A percentile compares a stretch with the other conserved stretches of the same genome.
phyloP scores from a whole-genome alignment of 345 rosid species.

The Acer yangbiense region DNA sequence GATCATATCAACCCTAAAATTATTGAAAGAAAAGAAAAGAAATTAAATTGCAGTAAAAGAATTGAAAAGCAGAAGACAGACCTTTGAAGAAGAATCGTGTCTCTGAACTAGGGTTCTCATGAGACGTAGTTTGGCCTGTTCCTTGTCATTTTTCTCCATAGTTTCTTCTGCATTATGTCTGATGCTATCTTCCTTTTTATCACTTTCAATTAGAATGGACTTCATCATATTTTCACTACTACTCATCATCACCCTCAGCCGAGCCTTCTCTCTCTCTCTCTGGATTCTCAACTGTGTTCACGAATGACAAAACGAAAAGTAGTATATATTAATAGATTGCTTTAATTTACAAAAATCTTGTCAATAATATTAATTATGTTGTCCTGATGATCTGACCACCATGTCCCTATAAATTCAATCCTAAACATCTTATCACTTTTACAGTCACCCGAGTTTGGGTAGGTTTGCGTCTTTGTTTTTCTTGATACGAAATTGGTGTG shows the following conservation, averaged over 20 bases:
- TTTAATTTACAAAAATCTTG: too few relatives aligned
- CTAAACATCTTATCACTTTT: too few relatives aligned
- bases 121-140: conserved; percentile 23
- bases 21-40: too few relatives aligned
- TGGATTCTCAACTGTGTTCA: neutral
- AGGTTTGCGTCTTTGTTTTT: too few relatives aligned
- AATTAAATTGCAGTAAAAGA: neutral
- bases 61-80: neutral
- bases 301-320: too few relatives aligned
- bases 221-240: neutral
- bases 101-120: conserved; percentile 38
- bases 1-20: neutral
- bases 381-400: too few relatives aligned
- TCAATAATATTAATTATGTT: too few relatives aligned
- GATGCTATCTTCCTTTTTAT: neutral
- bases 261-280: neutral
- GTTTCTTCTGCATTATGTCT: neutral
- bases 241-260: neutral
- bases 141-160: conserved; percentile 14
- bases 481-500: too few relatives aligned
- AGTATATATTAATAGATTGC: too few relatives aligned
- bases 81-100: conserved; percentile 45
- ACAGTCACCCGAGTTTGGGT: too few relatives aligned
- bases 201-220: neutral
- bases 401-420: too few relatives aligned